These are phyloP conservation scores for Boletus sp. DNA, from an alignment of 768 basidiomycete species.

Conservation along the genomic window DNA sequence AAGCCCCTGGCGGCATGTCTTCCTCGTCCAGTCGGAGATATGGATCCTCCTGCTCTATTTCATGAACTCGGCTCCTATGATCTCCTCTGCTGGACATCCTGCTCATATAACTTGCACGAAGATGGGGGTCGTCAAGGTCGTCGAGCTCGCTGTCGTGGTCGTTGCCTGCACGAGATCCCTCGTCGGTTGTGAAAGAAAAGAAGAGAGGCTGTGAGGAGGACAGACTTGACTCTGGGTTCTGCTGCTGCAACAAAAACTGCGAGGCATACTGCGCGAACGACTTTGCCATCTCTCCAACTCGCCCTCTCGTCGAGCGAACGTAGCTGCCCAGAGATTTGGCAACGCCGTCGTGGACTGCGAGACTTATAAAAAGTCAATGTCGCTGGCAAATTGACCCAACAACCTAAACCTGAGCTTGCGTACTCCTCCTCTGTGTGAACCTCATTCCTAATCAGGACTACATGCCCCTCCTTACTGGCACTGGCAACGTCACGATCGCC, in stretches of 20 bases:
- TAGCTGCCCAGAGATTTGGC: constrained; percentile 5
- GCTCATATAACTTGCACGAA: constrained; percentile 40
- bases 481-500: background rate
- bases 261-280: constrained; percentile 84
- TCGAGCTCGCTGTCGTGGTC: constrained; percentile 54
- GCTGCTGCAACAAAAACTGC: constrained; percentile 70
- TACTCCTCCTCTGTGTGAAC: constrained; percentile 20
- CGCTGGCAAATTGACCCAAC: constrained; percentile 19
- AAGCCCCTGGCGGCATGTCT: constrained; percentile 44
- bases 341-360: constrained; percentile 11
- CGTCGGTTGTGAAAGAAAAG: constrained; percentile 84
- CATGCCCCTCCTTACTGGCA: background rate
- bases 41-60: constrained; percentile 67
- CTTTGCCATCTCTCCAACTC: constrained; percentile 48
- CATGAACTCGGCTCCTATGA: constrained; percentile 29
- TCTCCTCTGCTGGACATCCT: constrained; percentile 31
- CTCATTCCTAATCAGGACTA: constrained; percentile 7
- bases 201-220: constrained; percentile 77
- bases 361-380: constrained; percentile 12
- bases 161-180: constrained; percentile 53
- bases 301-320: constrained; percentile 19
- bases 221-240: constrained; percentile 48
- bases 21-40: constrained; percentile 76
- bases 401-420: constrained; percentile 23
- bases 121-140: constrained; percentile 77